Evolutionary conservation across 2,329 filamentous ascomycete species (phyloP), one percentile per base, ranked within the genome.

Genomic region (Phialophora verrucosa): DNA sequence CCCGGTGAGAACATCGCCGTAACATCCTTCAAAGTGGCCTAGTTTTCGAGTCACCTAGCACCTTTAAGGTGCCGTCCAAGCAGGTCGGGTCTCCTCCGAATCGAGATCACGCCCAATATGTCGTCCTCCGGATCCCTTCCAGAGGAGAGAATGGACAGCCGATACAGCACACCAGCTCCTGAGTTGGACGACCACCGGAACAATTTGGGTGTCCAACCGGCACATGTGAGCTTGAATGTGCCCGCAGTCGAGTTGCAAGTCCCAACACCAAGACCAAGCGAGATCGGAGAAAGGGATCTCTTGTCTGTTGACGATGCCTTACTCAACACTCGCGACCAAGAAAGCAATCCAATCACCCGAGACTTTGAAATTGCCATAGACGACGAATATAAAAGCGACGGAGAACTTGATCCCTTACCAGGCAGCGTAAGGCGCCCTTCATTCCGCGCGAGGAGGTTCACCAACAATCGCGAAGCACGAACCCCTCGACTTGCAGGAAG

Each of bases 361-460:
- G 93, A 97, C 76, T 96, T 96, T 71, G 93, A 97, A 77, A 88
- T 95, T 72, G 93, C 92, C 14, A 83, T 97, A 38, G 81, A 90
- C 47, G 92, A 96, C 71, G 93, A 97, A 61, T 90, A 91, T 50
- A 73, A 72, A 47, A 79, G 77, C 25, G 71, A 68, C 35, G 74
- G 76, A 27, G 78, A 79, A 38, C 67, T 76, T 49, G 77, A 78
- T 62, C 68, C 71, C 17, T 64, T 78, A 57, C 69, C 71, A 12
- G 62, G 61, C 32, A 76, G 66, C 32, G 62, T 72, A 29, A 76
- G 77, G 55, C 78, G 77, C 50, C 74, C 79, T 42, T 81, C 80
- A 20, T 53, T 49, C 27, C 67, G 61, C 51, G 31, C 50, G 6
- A 68, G 71, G 60, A 65, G 67, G 56, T 59, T 64, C 25, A 73